Base-by-base conservation (phyloP, 345 rosid genomes). In the Aegle marmelos region DNA sequence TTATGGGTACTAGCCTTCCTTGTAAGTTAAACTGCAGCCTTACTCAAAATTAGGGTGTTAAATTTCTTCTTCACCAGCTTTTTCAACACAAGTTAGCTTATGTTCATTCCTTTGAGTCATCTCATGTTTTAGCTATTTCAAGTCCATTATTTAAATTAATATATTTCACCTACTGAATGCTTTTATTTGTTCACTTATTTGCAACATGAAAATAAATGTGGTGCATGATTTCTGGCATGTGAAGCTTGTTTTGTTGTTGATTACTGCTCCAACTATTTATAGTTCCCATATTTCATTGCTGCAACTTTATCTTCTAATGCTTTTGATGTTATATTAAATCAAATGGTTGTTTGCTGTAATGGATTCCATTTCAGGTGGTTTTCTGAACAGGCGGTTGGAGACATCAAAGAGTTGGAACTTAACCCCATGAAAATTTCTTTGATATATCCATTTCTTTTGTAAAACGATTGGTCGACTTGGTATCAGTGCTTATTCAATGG, bases 321-420 rank as follows among this genome's bases (percentile, higher is more conserved):
- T 13, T 22, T 31, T 61, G 63, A 31, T 33, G 24, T 41, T 36
- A 3, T 11, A 9, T 16, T 14, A 5, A 24, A 41, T 66, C 58
- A 48, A 34, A 60, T 59, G 53, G 6, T 56, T 54, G 67, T 19
- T 13, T 75, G 66, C 28, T 50, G 17, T 39, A 39, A 16, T 14
- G 36, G 68, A 78, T 70, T 70, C 71, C 36, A 77, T 78, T 80
- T 13, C 82, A 88, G 91, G 90, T 77, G 87, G 84, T 48, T 83
- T 84, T 76, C 79, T 70, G 8, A 80, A 79, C 83, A 88, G 84
- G 82, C 83, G 79, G 83, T 68, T 79, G 48, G 88, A 78, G 33
- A 65, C 73, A 39, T 10, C 83, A 28, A 87, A 79, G 81, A 76
- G 30, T 31, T 57, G 80, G 17, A 77, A 79, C 82, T 70, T 73